A percentile compares a stretch with the other conserved stretches of the same genome.
These are phyloP conservation scores for Calocera viscosa DNA, from an alignment of 768 basidiomycete genomes.

Conservation along the genomic window DNA sequence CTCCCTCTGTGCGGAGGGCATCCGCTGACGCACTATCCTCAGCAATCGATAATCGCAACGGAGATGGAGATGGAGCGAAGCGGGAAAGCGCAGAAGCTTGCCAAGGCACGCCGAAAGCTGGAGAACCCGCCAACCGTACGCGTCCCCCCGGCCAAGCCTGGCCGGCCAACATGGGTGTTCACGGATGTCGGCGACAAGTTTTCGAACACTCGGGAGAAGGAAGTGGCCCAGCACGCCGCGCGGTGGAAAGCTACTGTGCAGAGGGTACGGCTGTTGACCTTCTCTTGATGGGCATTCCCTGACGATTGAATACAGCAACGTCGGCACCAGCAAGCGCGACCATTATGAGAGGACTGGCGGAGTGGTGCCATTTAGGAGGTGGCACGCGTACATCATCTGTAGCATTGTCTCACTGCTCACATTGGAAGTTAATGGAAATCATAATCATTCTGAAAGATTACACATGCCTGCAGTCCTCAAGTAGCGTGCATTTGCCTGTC, in stretches of 20 bases:
- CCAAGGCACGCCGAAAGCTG: constrained; percentile 30
- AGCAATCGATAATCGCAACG: constrained; percentile 56
- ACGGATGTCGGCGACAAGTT: constrained; percentile 65
- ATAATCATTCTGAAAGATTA: too few species aligned
- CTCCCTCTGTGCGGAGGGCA: not conserved
- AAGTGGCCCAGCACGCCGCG: constrained; percentile 40
- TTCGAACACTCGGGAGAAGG: constrained; percentile 40
- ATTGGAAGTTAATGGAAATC: too few species aligned
- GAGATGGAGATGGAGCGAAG: constrained; percentile 40
- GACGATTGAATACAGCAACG: not conserved
- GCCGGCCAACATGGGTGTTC: constrained; percentile 48
- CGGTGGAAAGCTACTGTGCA: constrained; percentile 30
- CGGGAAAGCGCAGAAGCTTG: constrained; percentile 27
- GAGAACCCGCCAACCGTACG: constrained; percentile 29
- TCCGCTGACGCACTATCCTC: not conserved
- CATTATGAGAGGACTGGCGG: too few species aligned
- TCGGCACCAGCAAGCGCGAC: too few species aligned
- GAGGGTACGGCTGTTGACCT: constrained; percentile 16
- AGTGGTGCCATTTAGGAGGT: not conserved
- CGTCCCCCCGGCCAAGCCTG: constrained; percentile 12
- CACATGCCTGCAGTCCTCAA: too few species aligned
- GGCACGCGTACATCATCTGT: too few species aligned
- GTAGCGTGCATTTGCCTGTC: too few species aligned
- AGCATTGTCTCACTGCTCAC: too few species aligned
- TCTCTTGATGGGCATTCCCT: not conserved